Base-by-base conservation (phyloP, 2,329 filamentous ascomycete species). In the Fusarium lyarnte region DNA sequence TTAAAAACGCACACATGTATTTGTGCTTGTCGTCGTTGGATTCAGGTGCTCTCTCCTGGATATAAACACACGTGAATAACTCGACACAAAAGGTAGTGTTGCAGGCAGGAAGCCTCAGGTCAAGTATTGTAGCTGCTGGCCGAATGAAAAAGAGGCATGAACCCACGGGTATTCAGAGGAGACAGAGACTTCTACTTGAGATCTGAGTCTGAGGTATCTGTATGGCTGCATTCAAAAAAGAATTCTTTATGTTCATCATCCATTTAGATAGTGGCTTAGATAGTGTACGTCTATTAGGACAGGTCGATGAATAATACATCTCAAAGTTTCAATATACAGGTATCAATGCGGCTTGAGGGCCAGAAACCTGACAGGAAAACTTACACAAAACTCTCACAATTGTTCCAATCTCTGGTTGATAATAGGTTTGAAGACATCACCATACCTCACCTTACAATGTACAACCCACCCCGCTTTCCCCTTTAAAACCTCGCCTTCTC, bases 391-490 rank as follows among this genome's bases (percentile, higher is more conserved):
- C 25, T 25, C 38, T 19, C 14, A 23, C 14, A 54, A 23, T 42
- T 54, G 25, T 54, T 54, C 12, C 21, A 31, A 52, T 45, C 46
- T 21, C 36, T n/a, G 25, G 25, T 23, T 36, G 31, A 46, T 43
- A 39, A 39, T 43, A 33, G 27, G 38, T 33, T 45, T 35, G 46
- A 61, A 62, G 46, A 46, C 17, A 66, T 66, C 51, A 25, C 29
- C 5, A 62, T 75, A 47, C n/a, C 25, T n/a, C 8, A 31, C 27
- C 21, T 45, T 16, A 31, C 21, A 17, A 74, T 77, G 74, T 25
- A 29, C 25, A 52, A 25, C 63, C 74, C 43, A 66, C 64, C 72
- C 69, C 72, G 69, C 72, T 58, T 74, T 72, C 63, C 62, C 58
- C 63, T 66, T 66, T 69, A 36, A 31, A 73, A 57, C 61, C 38